These are phyloP conservation scores for Scedosporium minutisporum DNA, from an alignment of 2,329 filamentous ascomycete genomes.

Conservation along the genomic window DNA sequence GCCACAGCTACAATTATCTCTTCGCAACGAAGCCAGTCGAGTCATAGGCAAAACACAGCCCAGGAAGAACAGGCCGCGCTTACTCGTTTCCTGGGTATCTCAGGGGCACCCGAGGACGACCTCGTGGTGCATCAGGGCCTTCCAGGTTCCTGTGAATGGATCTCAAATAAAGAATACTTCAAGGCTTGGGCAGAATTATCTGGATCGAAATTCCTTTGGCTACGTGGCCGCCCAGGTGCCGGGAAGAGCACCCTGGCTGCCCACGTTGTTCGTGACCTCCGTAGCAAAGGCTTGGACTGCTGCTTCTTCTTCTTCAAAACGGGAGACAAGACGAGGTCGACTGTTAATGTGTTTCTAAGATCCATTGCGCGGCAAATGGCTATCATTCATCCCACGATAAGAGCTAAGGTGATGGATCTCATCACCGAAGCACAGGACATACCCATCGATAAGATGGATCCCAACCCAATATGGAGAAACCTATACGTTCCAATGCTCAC, in stretches of 20 bases:
- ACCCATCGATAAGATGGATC: not conserved
- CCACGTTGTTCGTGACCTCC: conserved; percentile 11
- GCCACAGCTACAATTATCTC: conserved; percentile 13
- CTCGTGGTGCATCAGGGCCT: not conserved
- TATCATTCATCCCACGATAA: not conserved
- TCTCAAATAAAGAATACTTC: not conserved
- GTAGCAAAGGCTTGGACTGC: conserved; percentile 4
- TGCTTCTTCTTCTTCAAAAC: conserved; percentile 14
- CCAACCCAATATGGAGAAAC: not conserved
- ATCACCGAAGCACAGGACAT: not conserved
- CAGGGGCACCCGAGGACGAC: not conserved
- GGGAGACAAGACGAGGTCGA: conserved; percentile 4
- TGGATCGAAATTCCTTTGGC: not conserved
- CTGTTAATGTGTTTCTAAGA: not conserved
- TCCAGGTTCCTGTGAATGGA: not conserved
- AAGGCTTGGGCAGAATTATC: not conserved
- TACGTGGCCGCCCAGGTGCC: conserved; percentile 12
- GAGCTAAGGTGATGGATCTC: not conserved
- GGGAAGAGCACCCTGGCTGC: conserved; percentile 14
- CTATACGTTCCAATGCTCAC: not conserved
- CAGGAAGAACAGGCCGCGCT: conserved; percentile 4
- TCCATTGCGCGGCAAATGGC: not conserved
- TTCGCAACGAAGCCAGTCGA: not conserved
- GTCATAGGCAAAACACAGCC: not conserved
- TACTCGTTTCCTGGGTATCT: conserved; percentile 10